These are phyloP conservation scores for Urtica urens DNA, from an alignment of 306 rosid genomes.

Conservation along the genomic window DNA sequence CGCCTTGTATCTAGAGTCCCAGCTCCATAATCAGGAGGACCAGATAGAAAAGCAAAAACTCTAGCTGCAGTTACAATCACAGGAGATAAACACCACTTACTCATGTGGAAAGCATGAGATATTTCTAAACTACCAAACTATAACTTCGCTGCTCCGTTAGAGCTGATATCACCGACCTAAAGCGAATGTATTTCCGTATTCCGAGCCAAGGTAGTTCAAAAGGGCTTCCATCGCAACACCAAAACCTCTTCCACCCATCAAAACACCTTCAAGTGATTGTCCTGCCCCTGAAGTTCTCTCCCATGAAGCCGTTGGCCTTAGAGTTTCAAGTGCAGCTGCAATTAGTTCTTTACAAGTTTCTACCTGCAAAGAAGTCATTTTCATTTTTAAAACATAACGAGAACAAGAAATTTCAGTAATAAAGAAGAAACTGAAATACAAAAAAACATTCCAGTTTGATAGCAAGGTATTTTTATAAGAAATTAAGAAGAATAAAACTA, in stretches of 20 bases:
- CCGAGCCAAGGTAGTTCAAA: constrained; percentile 85
- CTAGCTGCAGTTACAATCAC: constrained; percentile 59
- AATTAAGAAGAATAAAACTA: background rate
- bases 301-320: constrained; percentile 94
- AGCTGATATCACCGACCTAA: constrained; percentile 37
- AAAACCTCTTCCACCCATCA: constrained; percentile 94
- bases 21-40: constrained; percentile 95
- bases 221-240: constrained; percentile 92
- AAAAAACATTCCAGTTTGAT: too few species aligned
- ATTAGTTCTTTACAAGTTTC: constrained; percentile 88
- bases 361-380: constrained; percentile 44
- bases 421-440: constrained; percentile 3
- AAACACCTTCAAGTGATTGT: constrained; percentile 79
- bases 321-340: constrained; percentile 86
- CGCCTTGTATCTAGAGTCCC: constrained; percentile 91
- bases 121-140: background rate
- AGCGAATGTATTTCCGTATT: constrained; percentile 93
- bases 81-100: constrained; percentile 24
- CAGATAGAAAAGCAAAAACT: constrained; percentile 80
- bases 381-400: constrained; percentile 14
- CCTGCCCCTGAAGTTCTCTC: constrained; percentile 89
- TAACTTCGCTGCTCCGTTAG: background rate
- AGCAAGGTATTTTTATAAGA: too few species aligned
- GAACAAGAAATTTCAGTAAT: constrained; percentile 3
- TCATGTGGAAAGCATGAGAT: constrained; percentile 5